Base-by-base conservation (phyloP, 108 stramenopile genomes). In the Parietichytrium sp. region DNA sequence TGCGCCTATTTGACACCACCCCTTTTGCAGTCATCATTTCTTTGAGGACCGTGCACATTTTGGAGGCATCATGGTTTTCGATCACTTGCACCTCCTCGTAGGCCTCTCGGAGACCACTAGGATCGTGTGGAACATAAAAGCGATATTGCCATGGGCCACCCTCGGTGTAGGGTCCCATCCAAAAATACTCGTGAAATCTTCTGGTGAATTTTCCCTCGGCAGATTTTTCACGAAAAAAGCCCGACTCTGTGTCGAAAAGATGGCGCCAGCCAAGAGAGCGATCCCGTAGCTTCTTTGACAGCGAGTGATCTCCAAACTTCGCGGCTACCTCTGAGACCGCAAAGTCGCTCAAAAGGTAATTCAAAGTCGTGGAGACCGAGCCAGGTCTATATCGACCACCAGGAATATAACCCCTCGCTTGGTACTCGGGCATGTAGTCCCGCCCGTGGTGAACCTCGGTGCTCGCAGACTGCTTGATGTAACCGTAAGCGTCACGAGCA, bases 131-230 rank as follows among this genome's bases (percentile, higher is more conserved):
- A 8, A 72, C 61, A 25, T 72, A 82, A n/a, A 85, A 85, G 12
- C 55, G 78, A 51, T 85, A 82, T 33, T 85, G 85, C 85, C 85
- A 85, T 4, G 85, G 20, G 1, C 54, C 55, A 6, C 85, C 85
- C 79, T 85, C 85, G 3, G 79, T 80, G 45, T 79, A 85, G 4
- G 81, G 81, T 25, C 82, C 80, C 16, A 82, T 82, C 85, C 85
- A 85, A 30, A 31, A 49, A n/a, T 48, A 45, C 13, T 13, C 10
- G 0, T 1, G 6, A 29, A 72, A 83, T 27, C 36, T n/a, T 0
- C 16, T 10, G 3, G 13, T 15, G 29, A 80, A 61, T 3, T 0
- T 4, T 0, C 84, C 84, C 12, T 3, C 3, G 23, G 23, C 4
- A 3, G 7, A 3, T 50, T 83, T 85, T 3, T 82, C 78, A 16